Evolutionary conservation across 2,329 filamentous ascomycete genomes (phyloP).

Genomic region (Penicillium sp.): DNA sequence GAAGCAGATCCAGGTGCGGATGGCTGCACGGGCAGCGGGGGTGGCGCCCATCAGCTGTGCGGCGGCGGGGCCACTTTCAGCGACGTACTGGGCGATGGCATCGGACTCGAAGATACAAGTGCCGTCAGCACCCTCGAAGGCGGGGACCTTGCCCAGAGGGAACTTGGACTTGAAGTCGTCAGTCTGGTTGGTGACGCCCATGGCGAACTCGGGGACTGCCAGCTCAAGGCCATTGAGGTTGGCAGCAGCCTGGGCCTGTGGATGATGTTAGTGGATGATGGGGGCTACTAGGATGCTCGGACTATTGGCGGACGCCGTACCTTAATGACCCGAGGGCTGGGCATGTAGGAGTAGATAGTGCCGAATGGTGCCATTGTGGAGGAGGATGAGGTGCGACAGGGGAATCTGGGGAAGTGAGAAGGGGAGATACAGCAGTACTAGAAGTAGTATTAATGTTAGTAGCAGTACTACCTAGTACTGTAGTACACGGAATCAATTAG

Average conservation of each 20-base stretch:
- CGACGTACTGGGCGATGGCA: conserved; percentile 55
- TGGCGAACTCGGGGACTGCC: conserved; percentile 42
- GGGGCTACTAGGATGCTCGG: background rate
- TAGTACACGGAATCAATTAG: background rate
- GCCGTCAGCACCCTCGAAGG: conserved; percentile 54
- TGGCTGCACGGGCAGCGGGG: conserved; percentile 45
- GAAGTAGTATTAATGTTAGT: too few relatives aligned
- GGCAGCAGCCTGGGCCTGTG: conserved; percentile 34
- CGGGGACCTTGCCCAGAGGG: conserved; percentile 57
- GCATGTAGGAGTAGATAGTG: conserved; percentile 26
- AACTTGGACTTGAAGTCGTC: conserved; percentile 56
- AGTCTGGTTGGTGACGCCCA: conserved; percentile 49
- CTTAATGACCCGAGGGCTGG: conserved; percentile 29
- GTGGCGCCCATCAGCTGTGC: conserved; percentile 52
- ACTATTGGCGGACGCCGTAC: conserved; percentile 1
- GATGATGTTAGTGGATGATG: background rate
- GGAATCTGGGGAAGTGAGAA: background rate
- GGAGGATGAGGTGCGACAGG: conserved; percentile 10
- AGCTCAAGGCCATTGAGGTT: conserved; percentile 43
- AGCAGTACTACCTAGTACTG: background rate
- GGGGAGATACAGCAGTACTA: too few relatives aligned
- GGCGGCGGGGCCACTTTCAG: conserved; percentile 50
- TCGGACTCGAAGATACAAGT: conserved; percentile 51
- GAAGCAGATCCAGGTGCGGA: conserved; percentile 54
- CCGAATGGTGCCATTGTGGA: conserved; percentile 30